Base-by-base conservation (phyloP, 768 basidiomycete species). In the Calocybe indica region DNA sequence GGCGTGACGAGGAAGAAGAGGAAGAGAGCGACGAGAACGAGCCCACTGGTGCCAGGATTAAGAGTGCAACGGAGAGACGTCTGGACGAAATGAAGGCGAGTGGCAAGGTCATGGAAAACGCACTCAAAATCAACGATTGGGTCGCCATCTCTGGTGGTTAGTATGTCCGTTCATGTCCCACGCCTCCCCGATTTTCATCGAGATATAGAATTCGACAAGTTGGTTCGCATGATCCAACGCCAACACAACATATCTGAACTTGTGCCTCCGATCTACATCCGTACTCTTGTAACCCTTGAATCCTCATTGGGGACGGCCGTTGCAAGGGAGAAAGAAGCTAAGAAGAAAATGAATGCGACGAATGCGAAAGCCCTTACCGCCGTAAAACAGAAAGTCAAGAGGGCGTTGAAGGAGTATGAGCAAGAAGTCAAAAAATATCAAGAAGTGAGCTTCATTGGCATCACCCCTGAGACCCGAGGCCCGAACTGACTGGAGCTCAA, bases 301-400 rank as follows among this genome's bases (percentile, higher is more conserved):
- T 64, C 73, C 15, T 82, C 89, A 7, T 68, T 96, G 56, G 85
- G 81, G 55, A 70, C 66, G 22, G 82, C 91, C 5, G 67, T 89
- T 37, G 72, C 83, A 7, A 89, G 89, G 63, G 93, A 96, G 66
- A 95, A 94, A 65, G 85, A 87, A 50, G 83, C 91, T 7, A 88
- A 89, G 70, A 96, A 97, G 70, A 97, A 96, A 71, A 91, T 94
- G 85, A 95, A 93, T 55, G 88, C 92, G 1, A 85, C 79, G 52
- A 94, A 94, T 58, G 89, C 92, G 36, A 93, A 90, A 59, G 92
- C 93, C 2, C 76, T 98, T 54, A 97, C 92, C 45, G 88, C 88
- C n/a, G 88, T 97, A 84, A 97, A 94, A 70, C 95, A 98, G 69
- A 96, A 94, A 66, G 76, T 97, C 47, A 94, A 88, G 72, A 98